Base-by-base conservation (phyloP, 805 yeast species). In the Hanseniaspora singularis region DNA sequence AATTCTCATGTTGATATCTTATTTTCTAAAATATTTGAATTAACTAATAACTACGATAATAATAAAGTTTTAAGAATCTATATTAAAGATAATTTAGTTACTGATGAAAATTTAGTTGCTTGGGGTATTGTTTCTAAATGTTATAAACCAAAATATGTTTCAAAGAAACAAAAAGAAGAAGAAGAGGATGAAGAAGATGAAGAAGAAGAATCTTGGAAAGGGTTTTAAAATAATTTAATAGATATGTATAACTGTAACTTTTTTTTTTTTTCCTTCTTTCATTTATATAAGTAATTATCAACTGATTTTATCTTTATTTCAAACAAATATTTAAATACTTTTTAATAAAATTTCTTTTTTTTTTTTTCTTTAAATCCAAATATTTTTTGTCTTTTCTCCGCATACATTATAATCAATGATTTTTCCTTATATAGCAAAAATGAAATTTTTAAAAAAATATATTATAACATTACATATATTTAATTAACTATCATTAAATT, bases 41-140 rank as follows among this genome's bases (percentile, higher is more conserved):
- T 87, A 46, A 65, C 68, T 22, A 64, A 67, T 26, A 61, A 67
- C n/a, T 68, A 72, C 3, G 53, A 65, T n/a, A 61, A 66, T 28
- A 69, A 74, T 58, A 83, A 81, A 64, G 75, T 81, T 2, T 64
- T 87, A 50, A 74, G 84, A 60, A 65, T 68, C 40, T 79, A 76
- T 55, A 77, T 80, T 49, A 69, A 67, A 53, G 77, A 74, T 31
- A 92, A 84, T 30, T 70, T 89, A 0, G 64, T 83, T 33, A 64
- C 66, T 1, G 94, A 88, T 57, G 61, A 65, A 24, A 71, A 92
- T 57, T 66, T 86, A 39, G 59, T 60, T 20, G 68, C 68, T 28
- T 84, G 95, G 92, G 81, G 79, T 8, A 64, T 76, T 6, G 60
- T 63, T 5, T 57, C 46, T 8, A 36, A 38, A 27, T 43, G 47